phyloP scores from a whole-genome alignment of 148 eudicot genomes.

The Simmondsia chinensis region DNA sequence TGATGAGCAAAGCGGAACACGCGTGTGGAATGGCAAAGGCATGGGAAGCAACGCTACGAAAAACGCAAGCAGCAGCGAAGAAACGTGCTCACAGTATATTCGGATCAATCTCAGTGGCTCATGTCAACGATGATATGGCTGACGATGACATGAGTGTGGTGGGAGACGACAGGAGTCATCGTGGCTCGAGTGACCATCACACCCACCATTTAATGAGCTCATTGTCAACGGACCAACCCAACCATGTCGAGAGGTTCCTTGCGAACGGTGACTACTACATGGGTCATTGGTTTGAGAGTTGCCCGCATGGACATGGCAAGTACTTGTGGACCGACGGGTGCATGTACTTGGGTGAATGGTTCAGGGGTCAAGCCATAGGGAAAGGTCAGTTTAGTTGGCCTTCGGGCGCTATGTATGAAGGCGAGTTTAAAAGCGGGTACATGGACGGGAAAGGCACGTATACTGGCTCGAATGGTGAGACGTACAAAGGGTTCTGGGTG shows the following conservation, averaged over 20 bases:
- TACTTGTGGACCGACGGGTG: constrained; percentile 91
- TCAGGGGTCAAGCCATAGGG: constrained; percentile 74
- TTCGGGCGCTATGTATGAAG: constrained; percentile 75
- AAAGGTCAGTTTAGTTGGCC: constrained; percentile 91
- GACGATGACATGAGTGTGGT: constrained; percentile 15
- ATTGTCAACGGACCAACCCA: constrained; percentile 15
- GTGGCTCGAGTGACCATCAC: neutral
- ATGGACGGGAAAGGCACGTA: constrained; percentile 88
- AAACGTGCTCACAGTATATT: constrained; percentile 85
- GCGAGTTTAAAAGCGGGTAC: constrained; percentile 84
- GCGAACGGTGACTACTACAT: constrained; percentile 83
- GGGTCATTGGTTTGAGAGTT: constrained; percentile 76
- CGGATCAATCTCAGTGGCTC: constrained; percentile 60
- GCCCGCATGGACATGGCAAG: constrained; percentile 76
- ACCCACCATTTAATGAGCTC: no score
- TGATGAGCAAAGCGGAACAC: constrained; percentile 18
- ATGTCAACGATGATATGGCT: constrained; percentile 26
- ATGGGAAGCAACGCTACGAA: constrained; percentile 89
- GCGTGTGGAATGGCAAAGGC: constrained; percentile 61
- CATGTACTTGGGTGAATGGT: constrained; percentile 85
- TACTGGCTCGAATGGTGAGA: constrained; percentile 44
- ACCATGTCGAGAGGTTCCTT: constrained; percentile 57
- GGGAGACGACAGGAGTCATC: constrained; percentile 9
- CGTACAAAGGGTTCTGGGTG: constrained; percentile 64
- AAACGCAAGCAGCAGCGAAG: constrained; percentile 84